Evolutionary conservation across 2,329 filamentous ascomycete genomes (phyloP), one percentile per base, ranked within the genome.

Genomic region (Botrytis deweyae): DNA sequence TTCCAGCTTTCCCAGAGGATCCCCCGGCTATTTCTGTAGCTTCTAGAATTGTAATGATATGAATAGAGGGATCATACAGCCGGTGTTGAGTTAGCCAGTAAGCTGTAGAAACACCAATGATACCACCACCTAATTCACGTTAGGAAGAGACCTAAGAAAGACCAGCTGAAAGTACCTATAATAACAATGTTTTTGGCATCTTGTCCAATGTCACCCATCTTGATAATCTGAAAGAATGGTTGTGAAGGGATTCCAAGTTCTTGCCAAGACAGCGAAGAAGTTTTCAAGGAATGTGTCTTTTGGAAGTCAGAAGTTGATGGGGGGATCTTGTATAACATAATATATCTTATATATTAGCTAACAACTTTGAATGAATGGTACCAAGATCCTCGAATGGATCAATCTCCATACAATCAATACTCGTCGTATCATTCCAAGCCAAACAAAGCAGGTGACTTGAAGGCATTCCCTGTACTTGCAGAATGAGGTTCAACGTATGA

Each of bases 1-100:
- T 95, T 33, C 95, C 95, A 1, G 95, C 95, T 83, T 97, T 98
- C 55, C 95, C 95, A 16, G 93, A 97, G 66, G 95, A 94, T 44
- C 93, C 95, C 46, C 93, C 89, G 9, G 95, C 95, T 76, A 98
- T 90, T 65, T 90, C 87, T 0, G 90, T 90, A 3, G 95, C 94
- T 84, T 98, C 95, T 70, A 98, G 87, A 33, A 98, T 85, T 0
- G 93, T 97, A 78, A 98, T 91, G 65, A 86, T 90, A 82, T 97
- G 93, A 74, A 88, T 87, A 25, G 87, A 84, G 40, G 90, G 89
- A 81, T 95, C 87, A 84, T 93, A 98, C 40, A 88, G 90, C 42
- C 92, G 90, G 81, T 98, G 94, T 75, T 93, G 90, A 2, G 94
- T 95, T 64, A 98, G 86, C 81, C 91, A 98, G 83, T 98, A 98